A percentile compares a stretch with the other conserved stretches of the same genome.
Conservation (phyloP, 371 early-diverging fungal species). For the Mucor sp. region DNA sequence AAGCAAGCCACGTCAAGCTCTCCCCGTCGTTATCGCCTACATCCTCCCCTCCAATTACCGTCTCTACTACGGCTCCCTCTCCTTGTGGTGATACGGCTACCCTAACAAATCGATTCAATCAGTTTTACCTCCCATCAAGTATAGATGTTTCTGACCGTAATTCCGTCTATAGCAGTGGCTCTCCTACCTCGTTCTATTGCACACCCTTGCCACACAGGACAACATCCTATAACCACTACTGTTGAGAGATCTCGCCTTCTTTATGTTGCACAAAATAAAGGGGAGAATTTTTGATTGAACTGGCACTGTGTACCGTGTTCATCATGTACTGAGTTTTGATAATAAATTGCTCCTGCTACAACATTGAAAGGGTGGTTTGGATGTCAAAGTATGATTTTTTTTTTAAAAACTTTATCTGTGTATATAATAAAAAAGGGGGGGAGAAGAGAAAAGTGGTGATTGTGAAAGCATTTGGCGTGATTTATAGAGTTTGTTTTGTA, state of each 20-base stretch:
- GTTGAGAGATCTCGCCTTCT: background rate
- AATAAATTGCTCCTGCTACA: background rate
- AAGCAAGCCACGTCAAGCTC: background rate
- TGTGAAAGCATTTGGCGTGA: background rate
- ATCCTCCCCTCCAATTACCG: background rate
- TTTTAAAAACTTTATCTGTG: background rate
- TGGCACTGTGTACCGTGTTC: background rate
- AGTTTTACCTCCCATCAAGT: background rate
- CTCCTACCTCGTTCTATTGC: background rate
- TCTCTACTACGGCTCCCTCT: background rate
- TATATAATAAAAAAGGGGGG: background rate
- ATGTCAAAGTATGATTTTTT: conserved; percentile 1
- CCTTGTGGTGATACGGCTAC: background rate
- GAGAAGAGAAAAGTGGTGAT: background rate
- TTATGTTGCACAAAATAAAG: background rate
- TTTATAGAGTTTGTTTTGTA: background rate
- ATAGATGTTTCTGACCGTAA: background rate
- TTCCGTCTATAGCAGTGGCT: background rate
- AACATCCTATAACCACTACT: background rate
- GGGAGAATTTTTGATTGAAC: background rate
- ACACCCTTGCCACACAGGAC: background rate
- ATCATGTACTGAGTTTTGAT: background rate
- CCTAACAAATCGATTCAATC: background rate
- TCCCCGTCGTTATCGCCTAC: background rate
- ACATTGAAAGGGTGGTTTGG: background rate